Conservation (phyloP, 2,329 filamentous ascomycete genomes). For the Epichloe uncinata region DNA sequence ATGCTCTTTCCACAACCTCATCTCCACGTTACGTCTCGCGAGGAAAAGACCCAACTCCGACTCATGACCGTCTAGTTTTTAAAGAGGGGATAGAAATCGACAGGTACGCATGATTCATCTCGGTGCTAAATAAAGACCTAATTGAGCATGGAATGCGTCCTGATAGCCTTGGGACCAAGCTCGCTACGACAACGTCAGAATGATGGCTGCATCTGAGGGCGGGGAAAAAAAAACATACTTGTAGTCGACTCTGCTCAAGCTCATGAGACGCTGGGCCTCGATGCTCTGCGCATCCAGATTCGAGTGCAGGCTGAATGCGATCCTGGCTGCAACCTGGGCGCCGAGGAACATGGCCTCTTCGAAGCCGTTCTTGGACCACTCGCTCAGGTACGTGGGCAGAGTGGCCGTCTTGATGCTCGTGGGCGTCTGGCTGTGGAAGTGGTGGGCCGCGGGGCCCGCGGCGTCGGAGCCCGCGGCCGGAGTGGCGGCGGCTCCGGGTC, state of each 20-base stretch:
- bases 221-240: slow-evolving; percentile 32
- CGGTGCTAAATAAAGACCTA: slow-evolving; percentile 11
- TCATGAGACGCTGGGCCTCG: slow-evolving; percentile 43
- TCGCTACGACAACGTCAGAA: slow-evolving; percentile 23
- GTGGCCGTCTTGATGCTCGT: slow-evolving; percentile 69
- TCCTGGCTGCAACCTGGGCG: slow-evolving; percentile 65
- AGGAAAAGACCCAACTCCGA: neutral
- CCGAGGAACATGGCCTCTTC: slow-evolving; percentile 83
- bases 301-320: slow-evolving; percentile 43
- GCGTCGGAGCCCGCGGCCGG: slow-evolving; percentile 28
- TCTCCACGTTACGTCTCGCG: too few species aligned
- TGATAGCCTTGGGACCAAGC: slow-evolving; percentile 39
- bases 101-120: too few species aligned
- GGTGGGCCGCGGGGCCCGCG: slow-evolving; percentile 27
- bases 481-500: slow-evolving; percentile 22
- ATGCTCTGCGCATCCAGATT: slow-evolving; percentile 39
- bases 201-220: too few species aligned
- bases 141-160: slow-evolving; percentile 39
- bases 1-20: too few species aligned
- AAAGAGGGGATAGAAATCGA: neutral
- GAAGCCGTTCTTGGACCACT: slow-evolving; percentile 71
- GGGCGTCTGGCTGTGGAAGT: slow-evolving; percentile 58
- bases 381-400: slow-evolving; percentile 73
- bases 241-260: slow-evolving; percentile 44
- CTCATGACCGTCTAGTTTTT: neutral